Evolutionary conservation across 305 asterid genomes (phyloP), one percentile per base, ranked within the genome.

Genomic region (Rubia balearica): DNA sequence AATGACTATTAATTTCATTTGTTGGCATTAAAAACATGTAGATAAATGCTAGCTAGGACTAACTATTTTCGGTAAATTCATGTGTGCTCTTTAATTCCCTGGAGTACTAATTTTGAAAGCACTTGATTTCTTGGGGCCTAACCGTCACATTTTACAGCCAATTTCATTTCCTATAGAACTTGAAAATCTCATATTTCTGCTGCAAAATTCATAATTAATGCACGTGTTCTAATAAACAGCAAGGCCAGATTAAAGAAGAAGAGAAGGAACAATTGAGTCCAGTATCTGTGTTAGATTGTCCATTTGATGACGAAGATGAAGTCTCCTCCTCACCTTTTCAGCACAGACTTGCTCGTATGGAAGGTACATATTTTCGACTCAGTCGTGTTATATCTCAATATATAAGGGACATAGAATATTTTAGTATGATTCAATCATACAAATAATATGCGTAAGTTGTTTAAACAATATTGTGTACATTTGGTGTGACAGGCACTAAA

Each of bases 241-340:
- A 78, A 55, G 84, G 89, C 85, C 45, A 77, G 63, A 82, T 72
- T 19, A 22, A 40, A 68, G 87, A 80, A 75, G 94, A 81, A 74
- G 96, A 83, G 71, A 88, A 87, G 82, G 91, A 92, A 75, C 98
- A 90, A 43, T 82, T 81, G 17, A 92, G 98, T 77, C 98, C 98
- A 8, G 90, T 92, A 3, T 92, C 96, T 19, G 85, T 88, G 72
- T 71, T 92, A 61, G 97, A 87, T 56, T 88, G 90, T 71, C 95
- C 93, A 30, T 92, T 92, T 45, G 92, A 85, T 17, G 93, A 91
- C 3, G 97, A 89, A 6, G 96, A 89, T 21, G 89, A 83, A 48
- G 83, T 81, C 61, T 84, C 96, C 21, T 90, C 96, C 21, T 90
- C 95, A 13, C 89, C 88, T 55, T 90, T 88, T 77, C 82, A 76